Conservation (phyloP, 345 rosid species). For the Nasturtium officinale region DNA sequence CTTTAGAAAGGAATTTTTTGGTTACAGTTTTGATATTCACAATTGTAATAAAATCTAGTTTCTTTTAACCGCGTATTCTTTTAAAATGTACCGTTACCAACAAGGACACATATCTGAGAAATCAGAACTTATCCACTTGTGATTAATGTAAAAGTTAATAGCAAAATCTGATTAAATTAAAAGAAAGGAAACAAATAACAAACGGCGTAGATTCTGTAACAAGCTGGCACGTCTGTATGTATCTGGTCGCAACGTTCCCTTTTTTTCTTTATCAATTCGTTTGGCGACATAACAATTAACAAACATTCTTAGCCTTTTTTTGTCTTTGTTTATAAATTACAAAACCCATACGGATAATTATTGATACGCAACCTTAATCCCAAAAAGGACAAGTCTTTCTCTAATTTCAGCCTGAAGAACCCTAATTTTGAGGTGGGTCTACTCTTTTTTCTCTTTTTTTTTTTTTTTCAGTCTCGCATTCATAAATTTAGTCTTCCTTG, state of each 20-base stretch:
- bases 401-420: conserved; percentile 28
- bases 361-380: background rate
- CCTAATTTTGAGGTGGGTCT: conserved; percentile 36
- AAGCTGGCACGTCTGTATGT: conserved; percentile 42
- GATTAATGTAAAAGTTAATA: background rate
- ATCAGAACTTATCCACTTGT: conserved; percentile 16
- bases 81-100: background rate
- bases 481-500: background rate
- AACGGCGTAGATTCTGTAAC: conserved; percentile 32
- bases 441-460: background rate
- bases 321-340: conserved; percentile 12
- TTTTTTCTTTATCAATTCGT: conserved; percentile 22
- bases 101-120: background rate
- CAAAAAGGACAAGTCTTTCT: background rate
- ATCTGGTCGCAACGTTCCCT: conserved; percentile 12
- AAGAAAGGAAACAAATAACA: background rate
- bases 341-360: background rate
- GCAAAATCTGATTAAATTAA: conserved; percentile 16
- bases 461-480: background rate
- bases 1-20: background rate
- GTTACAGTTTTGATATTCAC: background rate
- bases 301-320: conserved; percentile 29
- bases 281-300: conserved; percentile 31
- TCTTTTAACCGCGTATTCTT: background rate
- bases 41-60: background rate